Evolutionary conservation across 768 basidiomycete genomes (phyloP).

Genomic region (Calvatia gigantea): DNA sequence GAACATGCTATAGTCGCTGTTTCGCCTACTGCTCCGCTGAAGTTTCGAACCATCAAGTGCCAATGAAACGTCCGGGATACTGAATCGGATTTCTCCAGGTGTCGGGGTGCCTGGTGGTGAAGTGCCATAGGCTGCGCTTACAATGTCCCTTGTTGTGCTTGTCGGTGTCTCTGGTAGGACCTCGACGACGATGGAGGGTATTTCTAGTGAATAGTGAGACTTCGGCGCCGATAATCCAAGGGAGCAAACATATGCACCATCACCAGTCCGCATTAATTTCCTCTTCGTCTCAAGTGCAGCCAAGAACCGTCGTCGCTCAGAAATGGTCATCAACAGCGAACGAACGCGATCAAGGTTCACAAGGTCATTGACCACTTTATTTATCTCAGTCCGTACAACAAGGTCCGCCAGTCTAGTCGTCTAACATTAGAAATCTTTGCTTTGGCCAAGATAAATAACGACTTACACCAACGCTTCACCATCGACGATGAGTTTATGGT

Average conservation of each 20-base stretch:
- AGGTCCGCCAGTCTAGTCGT: conserved; percentile 72
- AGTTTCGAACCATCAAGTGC: conserved; percentile 44
- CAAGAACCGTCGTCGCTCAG: conserved; percentile 66
- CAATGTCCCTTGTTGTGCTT: conserved; percentile 52
- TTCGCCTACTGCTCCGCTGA: conserved; percentile 51
- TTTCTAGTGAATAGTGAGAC: conserved; percentile 34
- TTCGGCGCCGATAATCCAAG: neutral
- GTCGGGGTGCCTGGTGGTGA: conserved; percentile 38
- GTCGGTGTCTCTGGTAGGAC: conserved; percentile 51
- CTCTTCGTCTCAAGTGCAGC: conserved; percentile 41
- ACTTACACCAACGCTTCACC: conserved; percentile 84
- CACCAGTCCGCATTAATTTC: conserved; percentile 30
- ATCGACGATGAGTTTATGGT: conserved; percentile 90
- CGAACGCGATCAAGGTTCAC: conserved; percentile 84
- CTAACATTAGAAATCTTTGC: neutral
- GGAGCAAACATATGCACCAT: conserved; percentile 29
- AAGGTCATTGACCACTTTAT: conserved; percentile 75
- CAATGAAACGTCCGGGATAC: conserved; percentile 44
- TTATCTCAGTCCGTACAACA: conserved; percentile 69
- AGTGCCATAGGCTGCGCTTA: conserved; percentile 35
- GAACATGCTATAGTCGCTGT: conserved; percentile 59
- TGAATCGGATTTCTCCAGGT: conserved; percentile 28
- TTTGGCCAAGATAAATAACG: neutral
- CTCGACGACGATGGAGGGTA: conserved; percentile 72
- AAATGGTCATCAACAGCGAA: conserved; percentile 74